Percentiles rank a stretch among this genome's conserved stretches.
phyloP scores from a whole-genome alignment of 805 yeast genomes.

The Metschnikowia baotianmanensis region DNA sequence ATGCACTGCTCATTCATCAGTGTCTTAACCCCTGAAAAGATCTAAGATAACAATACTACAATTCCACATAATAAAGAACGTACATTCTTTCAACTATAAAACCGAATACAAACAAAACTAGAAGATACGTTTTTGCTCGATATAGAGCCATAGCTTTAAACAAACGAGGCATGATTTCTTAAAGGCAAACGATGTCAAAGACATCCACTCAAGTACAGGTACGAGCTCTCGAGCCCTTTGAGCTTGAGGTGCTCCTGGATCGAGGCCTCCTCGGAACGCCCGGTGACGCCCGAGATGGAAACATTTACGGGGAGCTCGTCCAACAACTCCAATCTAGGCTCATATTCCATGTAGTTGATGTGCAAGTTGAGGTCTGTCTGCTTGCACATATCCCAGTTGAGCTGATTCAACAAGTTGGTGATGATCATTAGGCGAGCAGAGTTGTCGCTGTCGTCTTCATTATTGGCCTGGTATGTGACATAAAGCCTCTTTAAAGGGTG shows the following conservation, averaged over 20 bases:
- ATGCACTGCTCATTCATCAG: too few species aligned
- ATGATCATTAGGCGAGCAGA: conserved; percentile 15
- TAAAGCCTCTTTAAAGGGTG: conserved; percentile 9
- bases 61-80: too few species aligned
- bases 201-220: conserved; percentile 13
- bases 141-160: too few species aligned
- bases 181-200: conserved; percentile 1
- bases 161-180: too few species aligned
- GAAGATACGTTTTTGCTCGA: too few species aligned
- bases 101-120: too few species aligned
- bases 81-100: too few species aligned
- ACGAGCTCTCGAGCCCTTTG: conserved; percentile 10
- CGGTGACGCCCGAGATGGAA: conserved; percentile 8
- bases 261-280: neutral
- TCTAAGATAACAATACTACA: too few species aligned
- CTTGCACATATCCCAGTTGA: conserved; percentile 15
- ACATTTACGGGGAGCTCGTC: conserved; percentile 16
- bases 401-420: conserved; percentile 13
- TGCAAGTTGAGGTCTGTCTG: conserved; percentile 10
- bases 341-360: conserved; percentile 12
- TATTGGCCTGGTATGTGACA: conserved; percentile 14
- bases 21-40: too few species aligned
- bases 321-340: conserved; percentile 14
- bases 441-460: conserved; percentile 10
- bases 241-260: conserved; percentile 5